Base-by-base conservation (phyloP, 2,329 filamentous ascomycete species). In the Fusarium duplospermum region DNA sequence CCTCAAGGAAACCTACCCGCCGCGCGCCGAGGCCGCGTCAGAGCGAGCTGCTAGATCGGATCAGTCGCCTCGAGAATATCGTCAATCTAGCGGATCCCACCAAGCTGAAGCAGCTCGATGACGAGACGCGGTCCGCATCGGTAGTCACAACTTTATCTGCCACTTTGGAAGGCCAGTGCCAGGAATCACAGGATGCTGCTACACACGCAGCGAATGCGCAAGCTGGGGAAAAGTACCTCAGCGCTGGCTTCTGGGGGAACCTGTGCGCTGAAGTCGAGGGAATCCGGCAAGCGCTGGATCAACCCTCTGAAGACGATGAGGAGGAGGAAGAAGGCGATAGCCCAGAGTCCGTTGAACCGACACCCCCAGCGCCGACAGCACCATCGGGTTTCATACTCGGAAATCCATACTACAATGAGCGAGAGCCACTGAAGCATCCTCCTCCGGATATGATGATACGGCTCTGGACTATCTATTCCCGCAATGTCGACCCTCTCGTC, bases 261-360 rank as follows among this genome's bases (percentile, higher is more conserved):
- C 78, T 87, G 4, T 85, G 82, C 47, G 76, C 81, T 20, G 85
- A 86, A 74, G 84, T 87, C 14, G 85, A 84, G 66, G 85, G 85
- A 10, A 81, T 87, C 74, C 82, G 81, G 64, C 83, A 85, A 58
- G 83, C 83, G 4, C 76, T 86, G 52, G 84, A 86, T 60, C 82
- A 86, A 72, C 81, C 84, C 0, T 85, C 84, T 9, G 83, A 85
- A 13, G 81, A 83, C 6, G 80, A 80, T 9, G 82, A 82, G 2
- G 83, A 81, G 0, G 79, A 84, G 0, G 81, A 78, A 6, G 78
- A 82, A 6, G 79, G 79, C 1, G 76, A 81, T 13, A 82, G 76
- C 22, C 80, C 81, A 9, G 79, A 80, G 65, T 80, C 82, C 7
- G 13, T 73, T 16, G 73, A 77, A 16, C 64, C 65, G 7, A 65